Percentiles rank a stretch among this genome's conserved stretches.
phyloP scores from a whole-genome alignment of 208 protist species.

The Crithidia acanthocephali region DNA sequence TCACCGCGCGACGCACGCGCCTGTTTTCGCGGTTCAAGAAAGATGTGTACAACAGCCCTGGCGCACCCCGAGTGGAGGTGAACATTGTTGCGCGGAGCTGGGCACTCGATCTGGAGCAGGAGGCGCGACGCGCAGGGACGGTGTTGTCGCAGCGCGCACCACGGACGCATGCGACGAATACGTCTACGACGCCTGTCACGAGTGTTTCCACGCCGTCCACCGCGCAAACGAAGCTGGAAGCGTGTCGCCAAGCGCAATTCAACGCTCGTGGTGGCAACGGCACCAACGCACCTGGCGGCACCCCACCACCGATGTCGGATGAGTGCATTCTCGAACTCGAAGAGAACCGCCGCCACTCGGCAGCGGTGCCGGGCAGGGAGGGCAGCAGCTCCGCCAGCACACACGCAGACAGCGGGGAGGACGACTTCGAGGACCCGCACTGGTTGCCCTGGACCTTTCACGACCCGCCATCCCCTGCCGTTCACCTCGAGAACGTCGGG shows the following conservation, averaged over 20 bases:
- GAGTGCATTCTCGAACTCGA: neutral
- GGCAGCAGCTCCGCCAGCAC: too few relatives aligned
- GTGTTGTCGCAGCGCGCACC: neutral
- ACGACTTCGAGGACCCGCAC: neutral
- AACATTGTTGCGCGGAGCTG: conserved; percentile 19
- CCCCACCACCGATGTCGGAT: neutral
- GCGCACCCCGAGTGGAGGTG: neutral
- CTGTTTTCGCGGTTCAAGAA: too few relatives aligned
- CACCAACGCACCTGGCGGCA: too few relatives aligned
- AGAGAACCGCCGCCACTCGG: too few relatives aligned
- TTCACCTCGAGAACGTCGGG: conserved; percentile 2
- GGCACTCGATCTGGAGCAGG: conserved; percentile 3
- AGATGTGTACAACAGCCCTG: neutral
- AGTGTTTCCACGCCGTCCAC: too few relatives aligned
- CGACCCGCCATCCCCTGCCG: neutral
- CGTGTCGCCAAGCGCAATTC: too few relatives aligned
- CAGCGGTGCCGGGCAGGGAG: neutral
- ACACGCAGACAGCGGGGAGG: neutral
- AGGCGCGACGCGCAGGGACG: neutral
- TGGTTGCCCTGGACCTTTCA: conserved; percentile 19
- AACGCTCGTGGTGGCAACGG: too few relatives aligned
- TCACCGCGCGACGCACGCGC: neutral
- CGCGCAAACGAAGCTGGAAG: too few relatives aligned
- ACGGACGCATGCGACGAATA: neutral
- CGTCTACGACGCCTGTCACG: too few relatives aligned